Percentiles rank a stretch among this genome's conserved stretches.
These are phyloP conservation scores for Prunus davidiana DNA, from an alignment of 306 rosid genomes.

Conservation along the genomic window DNA sequence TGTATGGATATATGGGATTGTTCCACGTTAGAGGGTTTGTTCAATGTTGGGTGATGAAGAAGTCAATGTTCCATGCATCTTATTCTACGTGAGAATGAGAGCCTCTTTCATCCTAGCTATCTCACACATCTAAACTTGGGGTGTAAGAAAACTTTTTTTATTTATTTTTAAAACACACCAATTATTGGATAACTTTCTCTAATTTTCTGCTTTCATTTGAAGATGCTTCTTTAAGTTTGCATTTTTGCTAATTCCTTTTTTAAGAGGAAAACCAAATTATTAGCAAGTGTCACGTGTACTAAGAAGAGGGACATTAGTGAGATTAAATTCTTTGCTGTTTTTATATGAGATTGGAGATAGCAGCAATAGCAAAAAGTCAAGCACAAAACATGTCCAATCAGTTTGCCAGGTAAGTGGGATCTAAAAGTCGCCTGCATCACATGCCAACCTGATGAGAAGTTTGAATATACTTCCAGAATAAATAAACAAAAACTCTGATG, in stretches of 20 bases:
- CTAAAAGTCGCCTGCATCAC: slow-evolving; percentile 42
- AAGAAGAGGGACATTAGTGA: slow-evolving; percentile 11
- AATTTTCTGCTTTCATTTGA: not conserved
- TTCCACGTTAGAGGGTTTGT: slow-evolving; percentile 3
- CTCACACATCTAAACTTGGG: slow-evolving; percentile 29
- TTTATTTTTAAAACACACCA: not conserved
- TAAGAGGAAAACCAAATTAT: not conserved
- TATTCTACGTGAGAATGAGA: slow-evolving; percentile 40
- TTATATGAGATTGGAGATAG: not conserved
- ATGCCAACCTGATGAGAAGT: slow-evolving; percentile 27
- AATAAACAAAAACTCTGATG: no score
- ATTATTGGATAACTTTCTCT: not conserved
- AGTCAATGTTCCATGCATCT: slow-evolving; percentile 47
- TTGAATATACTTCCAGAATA: slow-evolving; percentile 5
- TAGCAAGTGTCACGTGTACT: slow-evolving; percentile 46
- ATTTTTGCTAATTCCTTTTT: not conserved
- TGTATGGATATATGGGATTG: slow-evolving; percentile 13
- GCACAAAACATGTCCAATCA: slow-evolving; percentile 20
- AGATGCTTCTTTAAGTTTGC: not conserved
- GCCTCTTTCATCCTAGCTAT: slow-evolving; percentile 3
- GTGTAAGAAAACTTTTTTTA: slow-evolving; percentile 10
- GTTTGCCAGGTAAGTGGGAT: slow-evolving; percentile 36
- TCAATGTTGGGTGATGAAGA: slow-evolving; percentile 2
- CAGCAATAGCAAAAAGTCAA: slow-evolving; percentile 26
- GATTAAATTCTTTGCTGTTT: not conserved